phyloP scores from a whole-genome alignment of 257 asterid species.

The Penstemon newberryi region DNA sequence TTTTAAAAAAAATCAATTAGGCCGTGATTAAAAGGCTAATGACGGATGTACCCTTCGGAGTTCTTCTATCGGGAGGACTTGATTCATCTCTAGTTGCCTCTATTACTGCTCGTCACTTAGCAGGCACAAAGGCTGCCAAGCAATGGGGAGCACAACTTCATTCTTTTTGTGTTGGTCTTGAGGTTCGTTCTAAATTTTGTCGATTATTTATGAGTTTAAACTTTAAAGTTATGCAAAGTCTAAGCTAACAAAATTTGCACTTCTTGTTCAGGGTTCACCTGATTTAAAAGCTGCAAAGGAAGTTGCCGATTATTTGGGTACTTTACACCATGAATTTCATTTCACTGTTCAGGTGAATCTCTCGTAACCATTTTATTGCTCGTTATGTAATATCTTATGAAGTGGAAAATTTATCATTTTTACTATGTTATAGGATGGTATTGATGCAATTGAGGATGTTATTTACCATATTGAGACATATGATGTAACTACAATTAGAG shows the following conservation, averaged over 20 bases:
- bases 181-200: slow-evolving; percentile 43
- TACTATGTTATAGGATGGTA: slow-evolving; percentile 64
- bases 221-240: neutral
- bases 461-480: slow-evolving; percentile 90
- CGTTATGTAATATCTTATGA: neutral
- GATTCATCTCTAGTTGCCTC: slow-evolving; percentile 96
- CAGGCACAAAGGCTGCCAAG: slow-evolving; percentile 79
- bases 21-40: slow-evolving; percentile 91
- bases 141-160: slow-evolving; percentile 97
- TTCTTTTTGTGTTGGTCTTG: slow-evolving; percentile 97
- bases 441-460: slow-evolving; percentile 98
- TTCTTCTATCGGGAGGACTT: slow-evolving; percentile 92
- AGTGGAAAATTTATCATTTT: neutral
- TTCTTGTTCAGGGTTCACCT: slow-evolving; percentile 75
- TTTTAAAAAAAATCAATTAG: slow-evolving; percentile 34
- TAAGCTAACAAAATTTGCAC: neutral
- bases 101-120: slow-evolving; percentile 80
- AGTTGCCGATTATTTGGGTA: slow-evolving; percentile 92
- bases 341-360: slow-evolving; percentile 84
- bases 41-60: slow-evolving; percentile 99
- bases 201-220: neutral
- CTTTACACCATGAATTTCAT: slow-evolving; percentile 93
- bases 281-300: slow-evolving; percentile 94
- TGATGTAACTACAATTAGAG: slow-evolving; percentile 93
- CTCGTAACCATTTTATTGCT: neutral